Conservation (phyloP, 371 early-diverging fungal genomes). For the Batkoa obscura region DNA sequence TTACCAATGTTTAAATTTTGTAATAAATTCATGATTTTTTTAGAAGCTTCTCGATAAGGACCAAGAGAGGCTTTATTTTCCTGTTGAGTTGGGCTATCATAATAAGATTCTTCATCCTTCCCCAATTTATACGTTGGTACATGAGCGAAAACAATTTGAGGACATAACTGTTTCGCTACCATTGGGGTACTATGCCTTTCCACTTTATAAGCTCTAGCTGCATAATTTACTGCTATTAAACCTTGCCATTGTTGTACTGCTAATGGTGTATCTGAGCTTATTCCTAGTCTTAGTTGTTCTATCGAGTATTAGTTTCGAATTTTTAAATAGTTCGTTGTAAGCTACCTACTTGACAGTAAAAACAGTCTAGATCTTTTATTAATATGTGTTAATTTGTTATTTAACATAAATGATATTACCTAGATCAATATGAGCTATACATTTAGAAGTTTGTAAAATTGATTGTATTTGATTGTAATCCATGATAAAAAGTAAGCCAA, state of each 20-base stretch:
- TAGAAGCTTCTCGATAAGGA: conserved; percentile 51
- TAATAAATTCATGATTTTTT: conserved; percentile 49
- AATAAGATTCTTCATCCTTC: conserved; percentile 41
- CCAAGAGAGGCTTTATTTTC: conserved; percentile 85
- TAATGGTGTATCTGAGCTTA: conserved; percentile 43
- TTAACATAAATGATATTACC: too few relatives aligned
- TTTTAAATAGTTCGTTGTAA: too few relatives aligned
- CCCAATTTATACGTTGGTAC: conserved; percentile 61
- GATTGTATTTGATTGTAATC: too few relatives aligned
- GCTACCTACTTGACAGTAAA: too few relatives aligned
- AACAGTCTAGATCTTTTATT: too few relatives aligned
- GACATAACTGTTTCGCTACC: neutral
- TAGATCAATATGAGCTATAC: too few relatives aligned
- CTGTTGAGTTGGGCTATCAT: conserved; percentile 33
- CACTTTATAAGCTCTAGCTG: neutral
- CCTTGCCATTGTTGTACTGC: conserved; percentile 85
- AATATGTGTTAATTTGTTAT: too few relatives aligned
- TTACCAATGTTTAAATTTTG: conserved; percentile 13
- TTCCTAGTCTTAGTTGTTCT: conserved; percentile 21
- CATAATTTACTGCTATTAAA: conserved; percentile 61
- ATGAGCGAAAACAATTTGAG: conserved; percentile 58
- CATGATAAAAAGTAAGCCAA: too few relatives aligned
- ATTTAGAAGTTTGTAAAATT: too few relatives aligned
- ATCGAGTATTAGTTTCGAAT: too few relatives aligned
- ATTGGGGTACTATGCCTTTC: neutral